Base-by-base conservation (phyloP, 2,329 filamentous ascomycete species). In the Alternaria postmessia region DNA sequence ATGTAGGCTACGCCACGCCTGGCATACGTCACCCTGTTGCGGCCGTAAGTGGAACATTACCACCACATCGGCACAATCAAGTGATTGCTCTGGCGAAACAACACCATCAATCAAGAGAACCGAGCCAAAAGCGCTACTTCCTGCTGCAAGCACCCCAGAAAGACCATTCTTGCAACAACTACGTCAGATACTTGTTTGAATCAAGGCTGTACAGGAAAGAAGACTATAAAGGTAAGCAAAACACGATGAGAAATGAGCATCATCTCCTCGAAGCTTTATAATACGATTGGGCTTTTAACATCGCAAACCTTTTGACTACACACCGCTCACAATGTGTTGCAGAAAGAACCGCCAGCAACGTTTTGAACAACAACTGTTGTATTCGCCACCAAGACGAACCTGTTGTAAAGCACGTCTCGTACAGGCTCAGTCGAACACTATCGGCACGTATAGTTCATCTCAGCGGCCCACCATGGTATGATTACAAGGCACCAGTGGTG, bases 21-120 rank as follows among this genome's bases (percentile, higher is more conserved):
- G 20, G 12, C 26, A 36, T 60, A 57, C 57, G 57, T 60, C 57
- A 57, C 57, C 20, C 22, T 42, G 28, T 47, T 39, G 51, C 53
- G 47, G 34, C 39, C 42, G 47, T 52, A 52, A 52, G 30, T 28
- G 18, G 11, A 42, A 51, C 32, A 38, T 30, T 41, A 38, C 41
- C 32, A 46, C 28, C 6, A 12, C 26, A 43, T 22, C 32, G 26
- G 53, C 9, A 24, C 41, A 46, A 41, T 38, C 32, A 24, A 26
- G 11, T 12, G 34, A 39, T 9, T 12, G 5, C 4, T 49, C 11
- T 18, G 6, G 14, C n/a, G n/a, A 6, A 48, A 34, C 14, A 28
- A 42, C n/a, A 7, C 14, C 28, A 14, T 22, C 24, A 20, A 55
- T 6, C 16, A 39, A 36, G 9, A n/a, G 20, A 24, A 24, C 26